Evolutionary conservation across 2,329 filamentous ascomycete species (phyloP).

Genomic region (Thielaviopsis musarum): DNA sequence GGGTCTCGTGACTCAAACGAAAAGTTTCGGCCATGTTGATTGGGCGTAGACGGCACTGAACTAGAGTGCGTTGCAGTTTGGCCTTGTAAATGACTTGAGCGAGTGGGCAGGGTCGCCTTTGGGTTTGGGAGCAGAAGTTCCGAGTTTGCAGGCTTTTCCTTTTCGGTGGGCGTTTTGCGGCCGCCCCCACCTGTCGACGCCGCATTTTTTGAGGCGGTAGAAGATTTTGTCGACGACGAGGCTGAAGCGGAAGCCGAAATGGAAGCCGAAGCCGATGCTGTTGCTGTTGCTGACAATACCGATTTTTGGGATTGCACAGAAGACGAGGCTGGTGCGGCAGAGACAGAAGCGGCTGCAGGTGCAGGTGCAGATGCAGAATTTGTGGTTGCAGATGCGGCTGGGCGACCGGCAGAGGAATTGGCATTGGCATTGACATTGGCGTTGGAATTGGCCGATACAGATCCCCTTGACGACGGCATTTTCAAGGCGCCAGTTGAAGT

Average conservation of each 20-base stretch:
- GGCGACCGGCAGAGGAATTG: not conserved
- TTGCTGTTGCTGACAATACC: not conserved
- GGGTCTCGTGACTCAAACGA: slow-evolving; percentile 62
- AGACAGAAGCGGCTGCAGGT: not conserved
- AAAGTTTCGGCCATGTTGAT: slow-evolving; percentile 72
- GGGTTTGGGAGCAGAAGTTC: slow-evolving; percentile 17
- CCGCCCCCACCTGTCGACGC: not conserved
- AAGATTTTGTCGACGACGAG: not conserved
- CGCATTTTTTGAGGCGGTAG: not conserved
- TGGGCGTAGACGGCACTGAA: slow-evolving; percentile 85
- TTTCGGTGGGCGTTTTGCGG: slow-evolving; percentile 4
- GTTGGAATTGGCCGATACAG: not conserved
- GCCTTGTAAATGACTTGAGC: slow-evolving; percentile 13
- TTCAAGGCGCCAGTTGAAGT: not conserved
- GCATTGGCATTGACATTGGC: not conserved
- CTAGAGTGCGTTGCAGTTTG: slow-evolving; percentile 44
- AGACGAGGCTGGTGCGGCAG: not conserved
- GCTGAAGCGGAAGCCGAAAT: not conserved
- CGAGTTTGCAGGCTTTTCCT: slow-evolving; percentile 22
- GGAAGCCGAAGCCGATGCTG: not conserved
- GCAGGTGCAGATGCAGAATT: not conserved
- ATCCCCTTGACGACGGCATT: not conserved
- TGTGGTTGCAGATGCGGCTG: not conserved
- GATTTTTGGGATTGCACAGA: not conserved
- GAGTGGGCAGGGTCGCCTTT: slow-evolving; percentile 13